Base-by-base conservation (phyloP, 371 early-diverging fungal genomes). In the Dichotomocladium elegans region DNA sequence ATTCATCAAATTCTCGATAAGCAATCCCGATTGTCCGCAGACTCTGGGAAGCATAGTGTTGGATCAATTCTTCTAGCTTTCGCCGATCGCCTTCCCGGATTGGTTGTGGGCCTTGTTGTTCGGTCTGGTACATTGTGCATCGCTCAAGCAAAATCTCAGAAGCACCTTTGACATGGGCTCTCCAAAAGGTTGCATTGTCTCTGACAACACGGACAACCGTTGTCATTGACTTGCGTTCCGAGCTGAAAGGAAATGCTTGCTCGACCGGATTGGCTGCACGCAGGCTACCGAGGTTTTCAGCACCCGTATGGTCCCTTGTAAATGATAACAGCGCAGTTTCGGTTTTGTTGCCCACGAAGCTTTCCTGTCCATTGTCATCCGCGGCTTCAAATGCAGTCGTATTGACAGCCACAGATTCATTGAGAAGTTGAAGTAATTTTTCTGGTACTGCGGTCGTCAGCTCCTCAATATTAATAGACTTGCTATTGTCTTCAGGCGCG, bases 161-260 rank as follows among this genome's bases (percentile, higher is more conserved):
- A 12, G 94, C 95, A 49, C 94, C 96, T 68, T 95, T 95, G 53
- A 86, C 73, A 55, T 85, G 85, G 5, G 84, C 64, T 40, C 89
- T 82, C 57, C 81, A 88, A 17, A 66, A 63, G n/a, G n/a, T n/a
- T n/a, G n/a, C n/a, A n/a, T n/a, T n/a, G n/a, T n/a, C n/a, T n/a
- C n/a, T n/a, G n/a, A n/a, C n/a, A 5, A 83, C 64, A 41, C 89
- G 83, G 25, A 91, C 70, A 14, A 91, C 72, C 5, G 90, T 89
- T 15, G 88, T 74, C 95, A 95, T 95, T 35, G 88, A 77, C 73
- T 96, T 95, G 24, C 85, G 80, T 28, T 88, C 88, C 8, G 91
- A 91, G 21, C 83, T 84, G 69, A 95, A 95, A 3, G 93, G 92
- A 42, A 74, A 85, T 12, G 87, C 58, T 46, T 84, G 81, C 7